Base-by-base conservation (phyloP, 2,329 filamentous ascomycete genomes). In the Colletotrichum theobromicola region DNA sequence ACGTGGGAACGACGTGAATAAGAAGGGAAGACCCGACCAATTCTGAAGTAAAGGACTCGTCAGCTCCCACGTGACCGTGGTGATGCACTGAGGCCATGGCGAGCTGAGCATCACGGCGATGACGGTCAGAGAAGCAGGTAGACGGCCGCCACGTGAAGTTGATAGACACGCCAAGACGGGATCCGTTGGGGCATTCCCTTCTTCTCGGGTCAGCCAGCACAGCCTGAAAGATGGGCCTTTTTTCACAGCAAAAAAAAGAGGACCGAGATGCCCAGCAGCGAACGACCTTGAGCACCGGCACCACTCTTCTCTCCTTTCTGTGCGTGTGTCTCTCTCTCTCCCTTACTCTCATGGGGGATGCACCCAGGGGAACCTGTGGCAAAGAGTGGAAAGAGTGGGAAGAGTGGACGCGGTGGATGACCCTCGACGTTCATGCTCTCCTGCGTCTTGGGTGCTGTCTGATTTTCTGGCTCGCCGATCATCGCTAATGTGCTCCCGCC, bases 401-500 rank as follows among this genome's bases (percentile, higher is more conserved):
- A 32, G 60, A 53, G 37, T 26, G 35, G 62, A 50, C 26, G 62
- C 15, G 2, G 26, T 53, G 37, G 28, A 53, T 67, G 26, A 32
- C n/a, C 55, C 57, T 60, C 26, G 30, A 26, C 24, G 7, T 28
- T 34, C 21, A 67, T 67, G 65, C 65, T 37, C 66, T 32, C 65
- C 53, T 32, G 34, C n/a, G 53, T 60, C n/a, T n/a, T 30, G 24
- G 15, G 34, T 26, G 34, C 37, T 71, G 71, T 71, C 30, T 63
- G 72, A 67, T 71, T 74, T 71, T 62, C 72, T 71, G 32, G 42
- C 72, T 66, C 60, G 72, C 42, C 46, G 72, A 72, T 75, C 72
- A 66, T 62, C 18, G 68, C 67, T 60, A n/a, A 50, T 50, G 42
- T 50, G 42, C 62, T 67, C 62, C 62, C 55, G 68, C 42, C 57